These are phyloP conservation scores for Strobilomyces dryophilus DNA, from an alignment of 768 basidiomycete species.

Conservation along the genomic window DNA sequence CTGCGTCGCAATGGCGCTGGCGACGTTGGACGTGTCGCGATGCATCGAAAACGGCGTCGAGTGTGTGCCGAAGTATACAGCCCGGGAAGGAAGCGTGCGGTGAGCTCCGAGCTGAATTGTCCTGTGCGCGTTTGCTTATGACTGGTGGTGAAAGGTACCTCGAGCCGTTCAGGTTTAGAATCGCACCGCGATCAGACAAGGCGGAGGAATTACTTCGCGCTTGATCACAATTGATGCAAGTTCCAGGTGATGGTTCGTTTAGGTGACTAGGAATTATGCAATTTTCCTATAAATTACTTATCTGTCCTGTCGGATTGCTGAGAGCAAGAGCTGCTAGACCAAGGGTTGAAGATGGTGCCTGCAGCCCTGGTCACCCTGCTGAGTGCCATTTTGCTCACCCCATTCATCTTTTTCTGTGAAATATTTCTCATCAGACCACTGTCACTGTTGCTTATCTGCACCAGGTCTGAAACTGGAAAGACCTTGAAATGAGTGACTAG, in stretches of 20 bases:
- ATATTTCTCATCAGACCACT: no score
- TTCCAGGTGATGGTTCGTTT: background rate
- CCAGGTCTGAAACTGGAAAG: no score
- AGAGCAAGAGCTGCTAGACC: no score
- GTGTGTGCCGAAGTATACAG: conserved; percentile 1
- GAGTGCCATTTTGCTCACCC: no score
- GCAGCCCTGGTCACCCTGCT: no score
- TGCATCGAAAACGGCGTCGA: background rate
- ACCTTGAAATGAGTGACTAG: no score
- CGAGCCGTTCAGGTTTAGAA: conserved; percentile 12
- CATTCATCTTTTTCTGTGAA: no score
- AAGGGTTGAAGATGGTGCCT: no score
- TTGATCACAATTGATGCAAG: background rate
- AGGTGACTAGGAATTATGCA: background rate
- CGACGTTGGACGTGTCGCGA: conserved; percentile 9
- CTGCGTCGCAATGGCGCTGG: conserved; percentile 4
- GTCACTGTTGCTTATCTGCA: no score
- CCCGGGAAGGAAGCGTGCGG: conserved; percentile 2
- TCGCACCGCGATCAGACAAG: conserved; percentile 1
- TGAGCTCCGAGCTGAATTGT: background rate
- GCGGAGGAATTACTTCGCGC: conserved; percentile 3
- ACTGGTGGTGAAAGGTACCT: background rate
- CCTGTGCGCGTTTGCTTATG: no score
- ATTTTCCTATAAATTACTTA: background rate
- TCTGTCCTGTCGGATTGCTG: background rate